Base-by-base conservation (phyloP, 176 grass and related monocot genomes). In the Phragmites australis region DNA sequence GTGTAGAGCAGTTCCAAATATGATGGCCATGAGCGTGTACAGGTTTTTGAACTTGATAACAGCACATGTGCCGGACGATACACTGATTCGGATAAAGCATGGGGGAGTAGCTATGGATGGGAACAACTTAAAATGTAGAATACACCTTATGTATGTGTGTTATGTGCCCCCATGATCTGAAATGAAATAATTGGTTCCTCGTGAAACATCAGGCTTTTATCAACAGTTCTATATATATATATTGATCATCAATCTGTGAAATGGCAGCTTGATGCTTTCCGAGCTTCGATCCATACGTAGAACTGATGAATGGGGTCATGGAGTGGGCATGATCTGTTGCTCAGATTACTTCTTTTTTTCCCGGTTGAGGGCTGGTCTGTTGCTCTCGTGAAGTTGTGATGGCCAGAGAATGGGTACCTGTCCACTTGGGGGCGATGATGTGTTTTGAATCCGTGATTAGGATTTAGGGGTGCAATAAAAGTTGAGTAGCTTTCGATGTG, bases 131-230 rank as follows among this genome's bases (percentile, higher is more conserved):
- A 75, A 82, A 19, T 77, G 79, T 72, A 64, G 57, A 9, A 70
- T 49, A 64, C 18, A 15, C 8, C 61, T 17, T 34, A 26, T 83
- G 73, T 54, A 68, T 51, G 68, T 23, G 65, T 78, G 75, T 75
- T 41, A 19, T 61, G 32, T 79, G 50, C 25, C 70, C 63, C 55
- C 62, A 26, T 41, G 45, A 56, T 65, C 18, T 64, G 65, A 63
- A 63, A 85, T 65, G 63, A 53, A 89, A 55, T 81, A 46, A 88
- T 68, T 59, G 25, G 42, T 52, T 25, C 30, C 10, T 54, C 29
- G 32, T 26, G 25, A 32, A 79, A 84, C 25, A 43, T 0, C 40
- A 46, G 10, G 30, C n/a, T n/a, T n/a, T n/a, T n/a, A n/a, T n/a
- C n/a, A n/a, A n/a, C n/a, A n/a, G n/a, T n/a, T n/a, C n/a, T n/a